These are phyloP conservation scores for Microdochium nivale DNA, from an alignment of 2,329 filamentous ascomycete species.

Conservation along the genomic window DNA sequence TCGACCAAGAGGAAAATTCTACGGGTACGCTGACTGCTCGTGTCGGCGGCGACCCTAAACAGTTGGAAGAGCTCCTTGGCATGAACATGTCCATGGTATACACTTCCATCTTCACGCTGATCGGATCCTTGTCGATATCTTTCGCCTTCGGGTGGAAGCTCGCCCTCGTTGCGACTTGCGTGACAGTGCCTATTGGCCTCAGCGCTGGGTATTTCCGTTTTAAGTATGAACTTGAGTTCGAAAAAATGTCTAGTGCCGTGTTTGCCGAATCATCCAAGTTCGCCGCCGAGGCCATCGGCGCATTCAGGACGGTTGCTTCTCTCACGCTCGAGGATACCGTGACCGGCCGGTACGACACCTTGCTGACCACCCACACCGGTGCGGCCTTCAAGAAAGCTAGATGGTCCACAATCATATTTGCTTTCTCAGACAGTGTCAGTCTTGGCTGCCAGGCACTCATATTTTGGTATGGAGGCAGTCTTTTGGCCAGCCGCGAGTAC, in stretches of 20 bases:
- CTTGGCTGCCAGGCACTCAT: constrained; percentile 55
- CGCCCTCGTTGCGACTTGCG: constrained; percentile 56
- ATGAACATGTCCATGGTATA: constrained; percentile 54
- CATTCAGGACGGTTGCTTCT: constrained; percentile 63
- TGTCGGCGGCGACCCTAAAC: constrained; percentile 46
- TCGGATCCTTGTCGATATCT: constrained; percentile 56
- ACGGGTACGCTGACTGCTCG: constrained; percentile 51
- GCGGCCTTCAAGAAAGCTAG: constrained; percentile 53
- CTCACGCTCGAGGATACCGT: constrained; percentile 63
- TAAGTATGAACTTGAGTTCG: constrained; percentile 56
- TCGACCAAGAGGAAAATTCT: constrained; percentile 51
- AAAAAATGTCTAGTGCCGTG: constrained; percentile 57
- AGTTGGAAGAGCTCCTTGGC: constrained; percentile 54
- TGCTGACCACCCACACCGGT: constrained; percentile 51
- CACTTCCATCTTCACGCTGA: constrained; percentile 55
- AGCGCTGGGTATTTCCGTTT: constrained; percentile 40
- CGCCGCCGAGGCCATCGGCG: constrained; percentile 64
- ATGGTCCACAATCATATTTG: constrained; percentile 56
- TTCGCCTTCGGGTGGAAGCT: constrained; percentile 74
- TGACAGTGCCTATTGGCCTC: constrained; percentile 44
- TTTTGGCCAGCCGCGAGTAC: constrained; percentile 45
- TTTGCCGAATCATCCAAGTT: constrained; percentile 68
- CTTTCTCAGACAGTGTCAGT: constrained; percentile 58
- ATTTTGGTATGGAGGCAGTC: constrained; percentile 58
- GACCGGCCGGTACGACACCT: constrained; percentile 46